Conservation (phyloP, 2,329 filamentous ascomycete species). For the Ophiostoma sp. region DNA sequence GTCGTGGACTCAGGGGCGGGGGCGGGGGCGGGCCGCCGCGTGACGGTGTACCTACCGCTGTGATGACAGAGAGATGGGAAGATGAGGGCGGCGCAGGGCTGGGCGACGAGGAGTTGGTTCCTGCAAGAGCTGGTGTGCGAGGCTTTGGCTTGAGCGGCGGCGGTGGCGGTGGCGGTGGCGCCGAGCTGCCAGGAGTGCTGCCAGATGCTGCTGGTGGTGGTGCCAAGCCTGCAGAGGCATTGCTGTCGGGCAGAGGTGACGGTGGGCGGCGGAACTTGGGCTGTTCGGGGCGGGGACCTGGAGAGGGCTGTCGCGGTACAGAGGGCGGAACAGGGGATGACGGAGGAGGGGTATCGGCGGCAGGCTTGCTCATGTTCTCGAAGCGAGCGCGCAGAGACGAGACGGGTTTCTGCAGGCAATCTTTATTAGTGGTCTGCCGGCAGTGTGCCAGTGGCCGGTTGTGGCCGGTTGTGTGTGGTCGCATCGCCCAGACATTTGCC, state of each 20-base stretch:
- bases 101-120: neutral
- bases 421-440: neutral
- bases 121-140: conserved; percentile 10
- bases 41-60: conserved; percentile 34
- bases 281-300: conserved; percentile 32
- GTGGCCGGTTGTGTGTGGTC: neutral
- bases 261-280: conserved; percentile 37
- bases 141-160: conserved; percentile 38
- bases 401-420: conserved; percentile 60
- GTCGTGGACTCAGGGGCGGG: conserved; percentile 43
- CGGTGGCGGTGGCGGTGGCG: conserved; percentile 32
- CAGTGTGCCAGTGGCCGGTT: no score
- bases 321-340: conserved; percentile 19
- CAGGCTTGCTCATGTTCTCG: conserved; percentile 63
- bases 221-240: conserved; percentile 29
- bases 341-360: conserved; percentile 32
- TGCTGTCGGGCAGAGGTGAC: conserved; percentile 32
- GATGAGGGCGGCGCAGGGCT: neutral
- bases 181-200: neutral
- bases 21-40: conserved; percentile 45
- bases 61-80: neutral
- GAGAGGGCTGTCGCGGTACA: conserved; percentile 25
- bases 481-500: neutral
- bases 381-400: conserved; percentile 77
- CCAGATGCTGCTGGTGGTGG: neutral